A percentile compares a stretch with the other conserved stretches of the same genome.
Conservation (phyloP, 2,329 filamentous ascomycete genomes). For the Thielaviopsis ethacetica region DNA sequence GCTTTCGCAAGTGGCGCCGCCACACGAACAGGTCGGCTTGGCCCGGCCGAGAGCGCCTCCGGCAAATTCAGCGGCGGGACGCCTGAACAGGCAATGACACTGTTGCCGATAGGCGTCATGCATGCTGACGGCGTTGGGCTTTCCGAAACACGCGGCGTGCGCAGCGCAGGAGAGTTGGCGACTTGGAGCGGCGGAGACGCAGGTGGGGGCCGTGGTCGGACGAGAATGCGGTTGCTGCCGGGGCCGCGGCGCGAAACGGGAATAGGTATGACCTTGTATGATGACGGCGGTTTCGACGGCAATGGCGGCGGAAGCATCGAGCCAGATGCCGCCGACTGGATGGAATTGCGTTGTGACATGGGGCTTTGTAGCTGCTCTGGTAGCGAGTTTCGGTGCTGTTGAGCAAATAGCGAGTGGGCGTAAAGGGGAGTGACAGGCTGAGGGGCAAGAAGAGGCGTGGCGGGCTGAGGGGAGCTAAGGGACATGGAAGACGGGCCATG, state of each 20-base stretch:
- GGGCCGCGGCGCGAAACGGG: not conserved
- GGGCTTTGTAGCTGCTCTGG: not conserved
- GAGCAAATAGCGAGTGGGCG: not conserved
- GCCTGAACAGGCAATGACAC: too few relatives aligned
- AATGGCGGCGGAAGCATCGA: not conserved
- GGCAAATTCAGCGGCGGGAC: too few relatives aligned
- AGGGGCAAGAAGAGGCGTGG: too few relatives aligned
- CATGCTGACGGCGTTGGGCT: not conserved
- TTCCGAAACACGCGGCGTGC: not conserved
- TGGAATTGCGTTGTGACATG: not conserved
- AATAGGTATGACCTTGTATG: not conserved
- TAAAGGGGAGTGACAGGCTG: not conserved
- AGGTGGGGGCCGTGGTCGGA: not conserved
- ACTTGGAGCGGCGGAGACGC: not conserved
- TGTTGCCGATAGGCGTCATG: too few relatives aligned
- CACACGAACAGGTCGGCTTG: too few relatives aligned
- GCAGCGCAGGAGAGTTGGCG: too few relatives aligned
- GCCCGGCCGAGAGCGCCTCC: too few relatives aligned
- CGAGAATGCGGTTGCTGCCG: not conserved
- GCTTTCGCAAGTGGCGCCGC: too few relatives aligned
- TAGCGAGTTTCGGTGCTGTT: too few relatives aligned
- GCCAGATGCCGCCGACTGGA: not conserved
- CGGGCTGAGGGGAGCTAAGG: too few relatives aligned
- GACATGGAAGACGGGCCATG: too few relatives aligned
- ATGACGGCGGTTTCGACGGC: not conserved